Evolutionary conservation across 164 flowering plant species (phyloP), one percentile per base, ranked within the genome.

Genomic region (Houttuynia cordata): DNA sequence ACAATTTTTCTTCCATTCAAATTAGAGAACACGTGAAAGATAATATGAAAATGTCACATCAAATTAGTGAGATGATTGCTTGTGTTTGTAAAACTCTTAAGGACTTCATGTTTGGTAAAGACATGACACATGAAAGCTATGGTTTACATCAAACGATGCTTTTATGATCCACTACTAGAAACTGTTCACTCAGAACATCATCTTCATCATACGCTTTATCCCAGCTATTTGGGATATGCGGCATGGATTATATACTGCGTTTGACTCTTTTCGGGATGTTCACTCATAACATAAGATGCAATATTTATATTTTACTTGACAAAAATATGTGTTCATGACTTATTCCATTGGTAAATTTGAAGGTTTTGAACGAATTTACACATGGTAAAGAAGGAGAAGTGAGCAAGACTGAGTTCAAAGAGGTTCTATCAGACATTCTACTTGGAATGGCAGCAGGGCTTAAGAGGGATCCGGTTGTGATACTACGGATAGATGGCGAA

Each of bases 401-500:
- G 70, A 83, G 79, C 84, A 85, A 85, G 78, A 74, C 68, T 10
- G 86, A 83, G 73, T 87, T 90, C 62, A 82, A 81, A 70, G 82
- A 69, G 64, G 97, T 86, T 53, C 80, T 87, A 0, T 93, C 90
- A 51, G 94, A 87, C 67, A 71, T 86, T 70, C 64, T 87, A 10
- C 39, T 85, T 66, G 97, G 92, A 74, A 93, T 93, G 97, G 96
- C 97, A 21, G 77, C 93, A 0, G 98, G 98, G 1, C 71, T 90
- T 71, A 83, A 87, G 81, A 77, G 98, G 40, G 97, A 88, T 61
- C 96, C 98, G 8, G 76, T 90, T 55, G 92, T 90, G 64, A 90
- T 93, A 55, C 88, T 93, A 61, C 87, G 98, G 20, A 87, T 93
- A 10, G 97, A 93, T 37, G 97, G 98, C 9, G 92, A 90, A 64